phyloP scores from a whole-genome alignment of 768 basidiomycete genomes.

The Gloeostereum incarnatum region DNA sequence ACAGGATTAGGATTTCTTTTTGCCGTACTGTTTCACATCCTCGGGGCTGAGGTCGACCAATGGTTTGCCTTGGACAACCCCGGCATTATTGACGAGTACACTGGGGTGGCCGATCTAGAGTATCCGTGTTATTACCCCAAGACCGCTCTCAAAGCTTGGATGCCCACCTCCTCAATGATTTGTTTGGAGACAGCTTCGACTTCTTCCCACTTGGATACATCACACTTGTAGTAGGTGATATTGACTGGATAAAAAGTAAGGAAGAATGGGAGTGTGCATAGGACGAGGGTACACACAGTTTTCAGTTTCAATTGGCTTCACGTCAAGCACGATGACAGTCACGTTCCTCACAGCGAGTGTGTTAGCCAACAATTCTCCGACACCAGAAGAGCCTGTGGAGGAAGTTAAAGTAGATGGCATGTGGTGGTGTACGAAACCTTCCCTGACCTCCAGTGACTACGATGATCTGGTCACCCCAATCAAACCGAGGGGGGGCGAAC shows the following conservation, averaged over 20 bases:
- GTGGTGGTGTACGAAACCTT: conserved; percentile 10
- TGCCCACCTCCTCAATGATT: conserved; percentile 66
- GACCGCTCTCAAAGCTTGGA: neutral
- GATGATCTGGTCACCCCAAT: conserved; percentile 88
- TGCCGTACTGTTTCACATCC: conserved; percentile 69
- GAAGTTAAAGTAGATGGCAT: conserved; percentile 1
- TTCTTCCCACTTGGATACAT: conserved; percentile 83
- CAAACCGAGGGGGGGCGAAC: conserved; percentile 47
- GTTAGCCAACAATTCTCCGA: conserved; percentile 83
- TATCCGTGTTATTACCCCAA: conserved; percentile 1
- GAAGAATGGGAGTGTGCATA: neutral
- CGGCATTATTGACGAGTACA: conserved; percentile 90
- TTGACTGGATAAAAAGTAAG: conserved; percentile 39
- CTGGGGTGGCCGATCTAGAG: conserved; percentile 79
- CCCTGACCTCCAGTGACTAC: conserved; percentile 93
- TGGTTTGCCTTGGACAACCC: conserved; percentile 84
- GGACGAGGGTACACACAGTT: conserved; percentile 42
- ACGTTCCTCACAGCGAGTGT: conserved; percentile 79
- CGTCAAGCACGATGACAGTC: conserved; percentile 78
- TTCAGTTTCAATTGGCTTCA: conserved; percentile 68
- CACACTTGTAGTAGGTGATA: conserved; percentile 82
- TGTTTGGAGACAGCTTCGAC: conserved; percentile 67
- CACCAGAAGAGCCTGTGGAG: conserved; percentile 68
- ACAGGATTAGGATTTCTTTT: neutral
- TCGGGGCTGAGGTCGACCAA: conserved; percentile 69